These are phyloP conservation scores for Rhizopus sp. DNA, from an alignment of 371 early-diverging fungal genomes.

Conservation along the genomic window DNA sequence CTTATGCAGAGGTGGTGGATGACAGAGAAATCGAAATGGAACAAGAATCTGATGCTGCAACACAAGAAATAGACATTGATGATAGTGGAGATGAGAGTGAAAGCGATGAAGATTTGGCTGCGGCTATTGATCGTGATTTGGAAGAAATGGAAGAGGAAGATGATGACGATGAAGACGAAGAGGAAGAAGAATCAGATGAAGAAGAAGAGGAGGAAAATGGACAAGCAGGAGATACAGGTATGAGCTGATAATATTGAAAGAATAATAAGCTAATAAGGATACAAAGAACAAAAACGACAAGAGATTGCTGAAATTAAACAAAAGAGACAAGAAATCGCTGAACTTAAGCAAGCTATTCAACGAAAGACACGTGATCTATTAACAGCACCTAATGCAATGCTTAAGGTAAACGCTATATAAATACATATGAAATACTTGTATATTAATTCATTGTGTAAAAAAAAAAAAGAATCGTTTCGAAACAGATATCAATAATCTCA, in stretches of 20 bases:
- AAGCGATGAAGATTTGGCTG: constrained; percentile 46
- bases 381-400: constrained; percentile 51
- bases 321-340: constrained; percentile 56
- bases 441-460: background rate
- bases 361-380: constrained; percentile 41
- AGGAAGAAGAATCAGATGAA: constrained; percentile 39
- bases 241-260: no score
- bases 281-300: no score
- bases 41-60: constrained; percentile 44
- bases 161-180: constrained; percentile 47
- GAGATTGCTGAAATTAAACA: constrained; percentile 27
- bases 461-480: constrained; percentile 48
- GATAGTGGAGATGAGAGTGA: constrained; percentile 52
- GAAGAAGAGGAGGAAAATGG: constrained; percentile 49
- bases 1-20: constrained; percentile 43
- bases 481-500: constrained; percentile 41
- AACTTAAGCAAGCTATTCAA: constrained; percentile 50
- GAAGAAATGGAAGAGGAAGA: constrained; percentile 51
- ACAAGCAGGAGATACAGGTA: constrained; percentile 46
- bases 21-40: constrained; percentile 48
- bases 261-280: background rate
- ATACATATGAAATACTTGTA: background rate
- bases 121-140: constrained; percentile 50
- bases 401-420: constrained; percentile 34
- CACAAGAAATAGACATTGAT: constrained; percentile 52